phyloP scores from a whole-genome alignment of 345 rosid species.

The thale cress (Arabidopsis thaliana) region TAIR10.1 NC_003070.9:29433501-29434000 shows the following conservation, averaged over 20 bases:
- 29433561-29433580: constrained; percentile 7
- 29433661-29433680: constrained; percentile 82
- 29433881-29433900: constrained; percentile 66
- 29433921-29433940: constrained; percentile 59
- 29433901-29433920: constrained; percentile 66
- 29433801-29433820: constrained; percentile 99
- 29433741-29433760: constrained; percentile 89
- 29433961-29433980: constrained; percentile 7
- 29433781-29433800: constrained; percentile 96
- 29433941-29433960: neutral
- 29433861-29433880: constrained; percentile 82
- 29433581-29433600: neutral
- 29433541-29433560: constrained; percentile 88
- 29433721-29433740: constrained; percentile 78
- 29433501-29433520: constrained; percentile 93
- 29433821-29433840: constrained; percentile 99
- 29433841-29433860: constrained; percentile 91
- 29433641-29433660: constrained; percentile 94
- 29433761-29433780: constrained; percentile 98
- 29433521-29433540: constrained; percentile 93
- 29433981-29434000: constrained; percentile 10
- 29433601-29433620: constrained; percentile 21
- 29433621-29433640: constrained; percentile 95
- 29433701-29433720: constrained; percentile 96
- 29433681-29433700: constrained; percentile 92